Evolutionary conservation across 2,329 filamentous ascomycete species (phyloP), one percentile per base, ranked within the genome.

Genomic region (Chrysosphaeria jannelii): DNA sequence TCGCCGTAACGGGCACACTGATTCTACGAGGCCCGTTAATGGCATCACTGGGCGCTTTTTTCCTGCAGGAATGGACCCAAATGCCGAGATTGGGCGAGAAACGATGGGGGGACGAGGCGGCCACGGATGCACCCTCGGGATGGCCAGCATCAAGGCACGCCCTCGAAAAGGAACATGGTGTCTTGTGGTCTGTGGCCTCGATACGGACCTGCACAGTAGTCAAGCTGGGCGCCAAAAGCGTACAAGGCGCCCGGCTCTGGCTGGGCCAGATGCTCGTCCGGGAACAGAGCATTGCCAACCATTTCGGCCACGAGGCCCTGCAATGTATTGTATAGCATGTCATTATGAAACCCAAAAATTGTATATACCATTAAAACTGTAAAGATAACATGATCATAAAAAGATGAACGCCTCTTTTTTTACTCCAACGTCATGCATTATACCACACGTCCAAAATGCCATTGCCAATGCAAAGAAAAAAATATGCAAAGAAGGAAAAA

Each of bases 201-300:
- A 63, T 88, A 16, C 57, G 78, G 25, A 69, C 75, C 4, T 90
- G 81, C 36, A 68, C 85, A 4, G 55, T 91, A 13, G 69, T 93
- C 33, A 93, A 93, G 41, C 88, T 93, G 40, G 76, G 74, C 2
- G 74, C 79, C 2, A 55, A 53, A 25, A 68, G 67, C 21, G 68
- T 90, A 13, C 78, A 93, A 40, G 69, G 67, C 13, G 78, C 68
- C 4, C 61, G 72, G 32, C 47, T 57, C 22, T 93, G 79, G 76
- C 52, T 93, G 27, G 62, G 64, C 7, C 53, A 52, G 5, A 71
- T 91, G 58, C 46, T 90, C 22, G 44, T 51, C 21, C 54, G 61
- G 30, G 75, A 90, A 40, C 72, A 71, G 2, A 79, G 60, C 30
- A 51, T 90, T 7, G 45, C 54, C 10, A 41, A 47, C 24, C 45